Percentiles rank a stretch among this genome's conserved stretches.
Conservation (phyloP, 805 yeast genomes). For the Barnettozyma botsteinii region DNA sequence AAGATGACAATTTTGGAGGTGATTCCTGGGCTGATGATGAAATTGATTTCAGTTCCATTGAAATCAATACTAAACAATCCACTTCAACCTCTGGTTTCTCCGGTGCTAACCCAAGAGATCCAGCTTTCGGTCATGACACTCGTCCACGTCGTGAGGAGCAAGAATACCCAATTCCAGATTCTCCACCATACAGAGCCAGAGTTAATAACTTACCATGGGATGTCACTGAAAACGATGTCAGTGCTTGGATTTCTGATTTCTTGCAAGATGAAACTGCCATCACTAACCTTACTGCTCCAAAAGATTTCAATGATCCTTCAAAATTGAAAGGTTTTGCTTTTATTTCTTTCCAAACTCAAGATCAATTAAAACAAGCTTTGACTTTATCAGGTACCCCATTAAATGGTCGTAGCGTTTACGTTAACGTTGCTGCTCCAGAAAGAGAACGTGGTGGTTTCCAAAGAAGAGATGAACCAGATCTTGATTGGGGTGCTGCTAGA, state of each 20-base stretch:
- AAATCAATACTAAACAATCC: constrained; percentile 31
- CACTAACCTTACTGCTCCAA: constrained; percentile 65
- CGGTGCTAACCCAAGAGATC: constrained; percentile 32
- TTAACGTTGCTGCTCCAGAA: constrained; percentile 76
- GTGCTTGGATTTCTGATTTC: constrained; percentile 53
- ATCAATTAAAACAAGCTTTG: constrained; percentile 69
- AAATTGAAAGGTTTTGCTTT: constrained; percentile 85
- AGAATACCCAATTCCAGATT: constrained; percentile 83
- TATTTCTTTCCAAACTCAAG: constrained; percentile 73
- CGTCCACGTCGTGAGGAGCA: constrained; percentile 44
- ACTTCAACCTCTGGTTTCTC: constrained; percentile 25
- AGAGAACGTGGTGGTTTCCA: constrained; percentile 35
- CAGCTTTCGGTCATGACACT: constrained; percentile 33
- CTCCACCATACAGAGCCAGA: constrained; percentile 89
- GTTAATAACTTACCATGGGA: constrained; percentile 84
- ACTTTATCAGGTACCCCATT: constrained; percentile 63
- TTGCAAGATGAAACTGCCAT: constrained; percentile 49
- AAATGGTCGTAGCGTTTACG: constrained; percentile 63
- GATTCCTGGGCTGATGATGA: constrained; percentile 86
- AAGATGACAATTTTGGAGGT: constrained; percentile 62
- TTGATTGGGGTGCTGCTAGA: constrained; percentile 50
- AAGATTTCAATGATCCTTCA: constrained; percentile 52
- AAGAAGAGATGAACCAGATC: constrained; percentile 34
- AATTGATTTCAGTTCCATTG: constrained; percentile 62
- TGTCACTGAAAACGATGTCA: constrained; percentile 56